Percentiles rank a stretch among this genome's conserved stretches.
Evolutionary conservation across 345 rosid genomes (phyloP).

Genomic region (Physaria fendleri): DNA sequence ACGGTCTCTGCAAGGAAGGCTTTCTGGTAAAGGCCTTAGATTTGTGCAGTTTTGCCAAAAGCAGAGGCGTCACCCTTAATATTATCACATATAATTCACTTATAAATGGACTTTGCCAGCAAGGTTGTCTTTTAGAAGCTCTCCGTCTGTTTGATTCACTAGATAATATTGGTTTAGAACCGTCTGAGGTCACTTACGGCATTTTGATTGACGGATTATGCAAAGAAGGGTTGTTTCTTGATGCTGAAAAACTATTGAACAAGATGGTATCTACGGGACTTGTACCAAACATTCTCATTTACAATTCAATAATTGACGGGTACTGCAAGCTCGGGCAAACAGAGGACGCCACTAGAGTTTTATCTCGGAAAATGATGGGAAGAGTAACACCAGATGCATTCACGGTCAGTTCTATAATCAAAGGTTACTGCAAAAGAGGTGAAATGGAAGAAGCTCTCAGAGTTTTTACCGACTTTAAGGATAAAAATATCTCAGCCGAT

Average conservation of each 20-base stretch:
- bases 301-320: slow-evolving; percentile 59
- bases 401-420: slow-evolving; percentile 62
- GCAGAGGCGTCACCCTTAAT: slow-evolving; percentile 44
- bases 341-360: slow-evolving; percentile 54
- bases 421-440: slow-evolving; percentile 62
- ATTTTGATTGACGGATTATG: slow-evolving; percentile 60
- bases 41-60: slow-evolving; percentile 51
- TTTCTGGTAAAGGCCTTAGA: slow-evolving; percentile 51
- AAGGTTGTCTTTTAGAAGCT: slow-evolving; percentile 84
- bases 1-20: slow-evolving; percentile 74
- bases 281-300: slow-evolving; percentile 40
- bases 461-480: slow-evolving; percentile 48
- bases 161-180: slow-evolving; percentile 48
- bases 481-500: slow-evolving; percentile 52
- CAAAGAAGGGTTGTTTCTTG: slow-evolving; percentile 56
- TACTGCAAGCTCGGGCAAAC: slow-evolving; percentile 58
- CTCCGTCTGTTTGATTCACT: slow-evolving; percentile 76
- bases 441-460: slow-evolving; percentile 77
- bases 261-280: slow-evolving; percentile 47
- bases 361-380: slow-evolving; percentile 36
- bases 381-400: slow-evolving; percentile 53
- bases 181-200: slow-evolving; percentile 57
- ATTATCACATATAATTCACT: slow-evolving; percentile 64
- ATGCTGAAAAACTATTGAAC: slow-evolving; percentile 57
- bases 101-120: slow-evolving; percentile 61